These are phyloP conservation scores for Umbilicus rupestris DNA, from an alignment of 164 flowering plant genomes.

Conservation along the genomic window DNA sequence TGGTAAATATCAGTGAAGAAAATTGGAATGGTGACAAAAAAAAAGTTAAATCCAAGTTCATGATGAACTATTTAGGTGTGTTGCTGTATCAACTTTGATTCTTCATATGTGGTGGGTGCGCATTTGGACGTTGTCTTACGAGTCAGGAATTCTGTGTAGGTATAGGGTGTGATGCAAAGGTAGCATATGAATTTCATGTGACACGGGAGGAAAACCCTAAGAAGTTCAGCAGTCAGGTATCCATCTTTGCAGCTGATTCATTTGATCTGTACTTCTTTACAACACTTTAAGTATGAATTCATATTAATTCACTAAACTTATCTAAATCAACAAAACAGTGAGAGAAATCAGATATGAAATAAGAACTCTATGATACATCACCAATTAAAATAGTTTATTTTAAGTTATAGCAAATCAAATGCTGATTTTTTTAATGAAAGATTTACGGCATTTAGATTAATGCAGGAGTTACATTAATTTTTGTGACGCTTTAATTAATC, in stretches of 20 bases:
- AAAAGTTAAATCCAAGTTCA: slow-evolving; percentile 39
- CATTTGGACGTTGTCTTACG: neutral
- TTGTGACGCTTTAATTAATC: neutral
- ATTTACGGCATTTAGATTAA: no score
- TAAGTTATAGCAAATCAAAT: no score
- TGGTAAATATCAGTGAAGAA: slow-evolving; percentile 38
- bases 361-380: no score
- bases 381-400: no score
- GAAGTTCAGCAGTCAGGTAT: slow-evolving; percentile 61
- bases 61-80: slow-evolving; percentile 69
- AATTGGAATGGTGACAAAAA: slow-evolving; percentile 17
- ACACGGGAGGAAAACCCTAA: slow-evolving; percentile 60
- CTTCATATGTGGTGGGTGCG: neutral
- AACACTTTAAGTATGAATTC: no score
- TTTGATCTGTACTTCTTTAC: neutral
- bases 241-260: neutral
- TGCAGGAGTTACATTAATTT: neutral
- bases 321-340: no score
- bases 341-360: no score
- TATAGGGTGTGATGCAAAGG: slow-evolving; percentile 84
- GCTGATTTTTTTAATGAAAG: no score
- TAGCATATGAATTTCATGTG: slow-evolving; percentile 64
- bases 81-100: neutral
- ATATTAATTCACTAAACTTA: no score
- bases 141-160: slow-evolving; percentile 25